phyloP scores from a whole-genome alignment of 106 monocot genomes.

The Narthecium ossifragum region DNA sequence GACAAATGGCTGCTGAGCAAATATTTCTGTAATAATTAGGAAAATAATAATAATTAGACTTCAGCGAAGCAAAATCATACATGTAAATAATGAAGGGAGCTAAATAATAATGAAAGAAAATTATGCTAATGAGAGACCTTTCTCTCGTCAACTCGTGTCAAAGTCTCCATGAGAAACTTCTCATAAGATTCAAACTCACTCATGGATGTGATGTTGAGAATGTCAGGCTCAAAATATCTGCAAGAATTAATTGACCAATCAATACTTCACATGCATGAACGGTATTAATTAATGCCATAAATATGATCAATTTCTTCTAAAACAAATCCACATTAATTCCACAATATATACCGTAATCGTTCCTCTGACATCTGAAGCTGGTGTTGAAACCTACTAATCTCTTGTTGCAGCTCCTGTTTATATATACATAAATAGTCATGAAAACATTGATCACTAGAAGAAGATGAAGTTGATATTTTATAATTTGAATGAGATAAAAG shows the following conservation, averaged over 20 bases:
- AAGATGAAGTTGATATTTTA: background rate
- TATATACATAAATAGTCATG: background rate
- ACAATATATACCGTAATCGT: constrained; percentile 39
- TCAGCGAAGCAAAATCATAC: background rate
- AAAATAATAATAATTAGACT: background rate
- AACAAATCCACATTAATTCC: too few species aligned
- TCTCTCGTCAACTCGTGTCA: constrained; percentile 37
- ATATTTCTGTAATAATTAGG: constrained; percentile 23
- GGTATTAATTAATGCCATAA: background rate
- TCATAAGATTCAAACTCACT: constrained; percentile 48
- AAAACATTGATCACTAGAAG: background rate
- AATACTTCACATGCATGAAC: background rate
- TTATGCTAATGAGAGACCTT: constrained; percentile 19
- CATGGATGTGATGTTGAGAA: constrained; percentile 23
- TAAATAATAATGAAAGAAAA: background rate
- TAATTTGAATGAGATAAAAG: too few species aligned
- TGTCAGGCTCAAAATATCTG: constrained; percentile 56
- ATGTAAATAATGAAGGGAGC: too few species aligned
- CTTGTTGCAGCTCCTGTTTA: constrained; percentile 55
- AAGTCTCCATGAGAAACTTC: constrained; percentile 46
- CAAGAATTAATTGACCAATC: background rate
- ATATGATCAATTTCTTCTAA: too few species aligned
- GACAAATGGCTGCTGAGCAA: constrained; percentile 30
- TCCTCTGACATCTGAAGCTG: constrained; percentile 51
- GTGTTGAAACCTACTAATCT: constrained; percentile 43